These are phyloP conservation scores for Yarrowia hollandica DNA, from an alignment of 805 yeast genomes.

Conservation along the genomic window DNA sequence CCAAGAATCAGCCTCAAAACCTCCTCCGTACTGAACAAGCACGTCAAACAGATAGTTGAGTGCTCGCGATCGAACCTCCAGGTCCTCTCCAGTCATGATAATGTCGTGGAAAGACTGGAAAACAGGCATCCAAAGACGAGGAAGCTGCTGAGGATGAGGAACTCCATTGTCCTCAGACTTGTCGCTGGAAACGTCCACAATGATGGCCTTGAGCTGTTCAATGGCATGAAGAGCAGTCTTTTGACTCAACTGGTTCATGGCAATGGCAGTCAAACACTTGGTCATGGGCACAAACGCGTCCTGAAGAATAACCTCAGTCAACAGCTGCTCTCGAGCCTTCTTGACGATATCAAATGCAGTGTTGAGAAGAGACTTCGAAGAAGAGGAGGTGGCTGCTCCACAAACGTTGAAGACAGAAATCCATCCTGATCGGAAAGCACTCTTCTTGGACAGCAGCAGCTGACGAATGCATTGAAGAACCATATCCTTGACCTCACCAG, in stretches of 20 bases:
- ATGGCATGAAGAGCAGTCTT: conserved; percentile 77
- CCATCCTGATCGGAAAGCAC: conserved; percentile 90
- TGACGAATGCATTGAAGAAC: conserved; percentile 85
- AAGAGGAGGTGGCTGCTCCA: conserved; percentile 65
- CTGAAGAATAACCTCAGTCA: conserved; percentile 63
- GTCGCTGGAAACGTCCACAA: conserved; percentile 36
- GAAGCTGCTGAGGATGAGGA: conserved; percentile 31
- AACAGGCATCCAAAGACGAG: conserved; percentile 79
- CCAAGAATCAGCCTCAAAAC: conserved; percentile 80
- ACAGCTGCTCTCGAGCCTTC: conserved; percentile 60
- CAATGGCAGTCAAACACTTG: conserved; percentile 73
- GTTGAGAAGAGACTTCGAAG: conserved; percentile 56
- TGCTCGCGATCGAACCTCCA: conserved; percentile 91
- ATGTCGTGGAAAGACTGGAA: conserved; percentile 81
- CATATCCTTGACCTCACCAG: conserved; percentile 77
- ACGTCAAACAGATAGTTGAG: conserved; percentile 79
- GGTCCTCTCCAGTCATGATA: conserved; percentile 88
- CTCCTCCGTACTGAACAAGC: conserved; percentile 72
- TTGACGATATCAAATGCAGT: conserved; percentile 65
- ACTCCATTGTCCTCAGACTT: conserved; percentile 36
- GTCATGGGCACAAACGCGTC: conserved; percentile 68
- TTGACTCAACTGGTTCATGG: conserved; percentile 82
- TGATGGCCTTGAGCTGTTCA: conserved; percentile 58
- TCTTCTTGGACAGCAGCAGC: conserved; percentile 74
- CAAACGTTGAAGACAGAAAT: conserved; percentile 78